Base-by-base conservation (phyloP, 306 rosid species). In the Hylodesmum podocarpum region DNA sequence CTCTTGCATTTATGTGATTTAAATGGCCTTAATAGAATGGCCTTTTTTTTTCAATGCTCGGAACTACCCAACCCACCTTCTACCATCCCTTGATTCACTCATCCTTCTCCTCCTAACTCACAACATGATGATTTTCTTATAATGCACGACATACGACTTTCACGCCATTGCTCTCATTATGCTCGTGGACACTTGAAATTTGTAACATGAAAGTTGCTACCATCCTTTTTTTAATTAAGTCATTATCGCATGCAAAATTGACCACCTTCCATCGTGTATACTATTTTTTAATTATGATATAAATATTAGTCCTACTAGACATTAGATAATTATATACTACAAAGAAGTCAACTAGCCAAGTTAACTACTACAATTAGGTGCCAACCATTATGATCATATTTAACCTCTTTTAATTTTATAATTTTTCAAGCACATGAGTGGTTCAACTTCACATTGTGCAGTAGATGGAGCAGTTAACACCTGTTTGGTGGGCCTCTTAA, bases 1-100 rank as follows among this genome's bases (percentile, higher is more conserved):
- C 92, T 92, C 84, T 77, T 81, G 94, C 97, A 92, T 90, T 92
- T 88, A 92, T 88, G 87, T 81, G 89, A 77, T 88, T 87, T 88
- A 83, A 90, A 88, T 90, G 88, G 88, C 77, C 90, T 84, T 88
- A 91, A 89, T 86, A 86, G 82, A 83, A 85, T 76, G 49, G 25
- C 75, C 84, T 84, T 82, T 83, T 80, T 76, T 76, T 85, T 88
- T 81, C 87, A 89, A 89, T 89, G 91, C 91, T 74, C 57, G 82
- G 87, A 89, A 84, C 96, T 79, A 87, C 97, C 91, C 91, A 87
- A 87, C 84, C 88, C 78, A 88, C 90, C 72, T 76, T 71, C 73
- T 27, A 67, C 64, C 83, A 40, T 49, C 50, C 78, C 86, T 80
- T 85, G 77, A 76, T 86, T 69, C 80, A 80, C 86, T 75, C 76